Conservation (phyloP, 2,329 filamentous ascomycete species). For the Colletotrichum sublineola region DNA sequence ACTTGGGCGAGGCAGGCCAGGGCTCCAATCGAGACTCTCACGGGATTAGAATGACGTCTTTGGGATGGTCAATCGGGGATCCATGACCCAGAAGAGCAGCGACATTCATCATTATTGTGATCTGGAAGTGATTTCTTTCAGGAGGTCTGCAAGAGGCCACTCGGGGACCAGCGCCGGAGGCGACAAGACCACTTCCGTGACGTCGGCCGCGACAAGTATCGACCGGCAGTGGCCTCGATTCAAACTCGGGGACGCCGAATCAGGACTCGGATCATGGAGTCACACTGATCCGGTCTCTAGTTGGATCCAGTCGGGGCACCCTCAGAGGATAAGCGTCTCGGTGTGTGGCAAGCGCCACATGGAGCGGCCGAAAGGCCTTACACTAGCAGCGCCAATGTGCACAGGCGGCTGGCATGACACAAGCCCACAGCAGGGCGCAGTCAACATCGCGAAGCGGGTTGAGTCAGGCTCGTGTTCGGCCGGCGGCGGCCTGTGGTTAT, state of each 20-base stretch:
- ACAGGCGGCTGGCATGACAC: constrained; percentile 19
- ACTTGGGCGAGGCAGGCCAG: constrained; percentile 39
- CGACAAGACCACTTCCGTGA: constrained; percentile 29
- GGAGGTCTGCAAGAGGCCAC: constrained; percentile 27
- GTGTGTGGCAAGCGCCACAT: constrained; percentile 37
- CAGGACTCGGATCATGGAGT: neutral
- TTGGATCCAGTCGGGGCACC: neutral
- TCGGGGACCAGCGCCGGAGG: constrained; percentile 21
- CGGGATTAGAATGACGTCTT: constrained; percentile 41
- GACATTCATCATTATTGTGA: constrained; percentile 24
- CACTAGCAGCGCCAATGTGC: neutral
- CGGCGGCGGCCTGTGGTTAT: constrained; percentile 36
- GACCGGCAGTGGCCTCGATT: constrained; percentile 18
- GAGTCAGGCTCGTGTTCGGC: constrained; percentile 38
- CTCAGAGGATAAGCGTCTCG: constrained; percentile 21
- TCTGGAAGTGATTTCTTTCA: constrained; percentile 12
- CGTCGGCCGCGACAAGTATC: constrained; percentile 38
- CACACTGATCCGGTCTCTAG: neutral
- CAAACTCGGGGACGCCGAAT: constrained; percentile 14
- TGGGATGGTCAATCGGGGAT: constrained; percentile 26
- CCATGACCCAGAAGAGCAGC: constrained; percentile 21
- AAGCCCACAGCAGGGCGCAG: constrained; percentile 39
- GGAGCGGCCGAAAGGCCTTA: constrained; percentile 29
- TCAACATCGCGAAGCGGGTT: constrained; percentile 29
- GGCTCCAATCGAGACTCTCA: constrained; percentile 34